Conservation (phyloP, 176 grass and related monocot species). For the Echinochloa phyllopogon region DNA sequence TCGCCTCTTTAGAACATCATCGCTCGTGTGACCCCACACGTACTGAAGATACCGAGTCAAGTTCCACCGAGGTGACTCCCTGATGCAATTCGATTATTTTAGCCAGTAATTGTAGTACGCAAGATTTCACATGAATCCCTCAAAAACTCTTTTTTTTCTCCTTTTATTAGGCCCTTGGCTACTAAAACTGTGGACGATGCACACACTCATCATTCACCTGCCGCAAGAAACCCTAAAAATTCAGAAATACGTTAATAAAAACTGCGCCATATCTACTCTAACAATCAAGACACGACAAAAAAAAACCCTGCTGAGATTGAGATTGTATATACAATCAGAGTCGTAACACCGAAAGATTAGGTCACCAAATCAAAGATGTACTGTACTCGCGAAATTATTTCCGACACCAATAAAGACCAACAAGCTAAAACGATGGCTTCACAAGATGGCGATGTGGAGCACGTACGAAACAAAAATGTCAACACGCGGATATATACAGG, state of each 20-base stretch:
- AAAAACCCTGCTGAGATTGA: neutral
- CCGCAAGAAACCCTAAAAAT: neutral
- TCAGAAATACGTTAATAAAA: neutral
- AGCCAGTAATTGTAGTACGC: too few species aligned
- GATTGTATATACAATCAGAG: neutral
- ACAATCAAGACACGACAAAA: neutral
- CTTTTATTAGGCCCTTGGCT: too few species aligned
- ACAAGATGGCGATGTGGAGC: neutral
- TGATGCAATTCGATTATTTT: neutral
- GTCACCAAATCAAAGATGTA: slow-evolving; percentile 32
- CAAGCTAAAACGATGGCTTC: neutral
- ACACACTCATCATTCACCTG: neutral
- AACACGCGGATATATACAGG: slow-evolving; percentile 24
- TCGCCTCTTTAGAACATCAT: neutral
- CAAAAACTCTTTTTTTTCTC: too few species aligned
- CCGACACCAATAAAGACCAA: neutral
- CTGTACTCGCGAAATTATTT: neutral
- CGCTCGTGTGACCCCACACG: neutral
- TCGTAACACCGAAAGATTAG: slow-evolving; percentile 19
- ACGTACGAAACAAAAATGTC: slow-evolving; percentile 7
- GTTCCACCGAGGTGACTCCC: neutral
- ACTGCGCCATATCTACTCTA: neutral
- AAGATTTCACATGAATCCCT: too few species aligned
- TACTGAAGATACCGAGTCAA: neutral
- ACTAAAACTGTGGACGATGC: neutral